A percentile compares a stretch with the other conserved stretches of the same genome.
Evolutionary conservation across 768 basidiomycete genomes (phyloP).

Genomic region (Fistulinella prunicolor): DNA sequence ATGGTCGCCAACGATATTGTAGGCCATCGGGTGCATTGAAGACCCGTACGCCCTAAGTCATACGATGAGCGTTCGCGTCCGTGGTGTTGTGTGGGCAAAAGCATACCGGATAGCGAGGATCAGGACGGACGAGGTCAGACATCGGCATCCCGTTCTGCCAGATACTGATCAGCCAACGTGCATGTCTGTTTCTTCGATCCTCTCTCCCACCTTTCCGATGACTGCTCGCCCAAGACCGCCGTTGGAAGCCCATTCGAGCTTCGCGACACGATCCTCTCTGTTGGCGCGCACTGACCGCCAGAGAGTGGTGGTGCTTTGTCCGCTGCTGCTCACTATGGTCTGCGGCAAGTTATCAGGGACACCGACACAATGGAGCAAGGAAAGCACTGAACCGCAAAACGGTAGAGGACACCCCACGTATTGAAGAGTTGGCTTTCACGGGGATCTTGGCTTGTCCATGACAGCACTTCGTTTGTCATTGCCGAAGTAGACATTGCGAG

Average conservation of each 20-base stretch:
- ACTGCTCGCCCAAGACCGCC: conserved; percentile 82
- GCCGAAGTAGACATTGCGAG: conserved; percentile 44
- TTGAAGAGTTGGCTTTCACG: conserved; percentile 83
- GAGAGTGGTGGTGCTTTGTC: conserved; percentile 71
- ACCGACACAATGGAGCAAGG: conserved; percentile 14
- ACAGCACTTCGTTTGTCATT: conserved; percentile 63
- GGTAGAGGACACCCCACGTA: conserved; percentile 76
- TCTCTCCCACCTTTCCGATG: conserved; percentile 69
- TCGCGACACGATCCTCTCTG: conserved; percentile 86
- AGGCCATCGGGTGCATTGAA: conserved; percentile 84
- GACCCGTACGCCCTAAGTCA: conserved; percentile 54
- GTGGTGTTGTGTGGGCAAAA: conserved; percentile 17
- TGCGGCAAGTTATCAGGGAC: conserved; percentile 34
- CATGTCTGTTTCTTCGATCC: conserved; percentile 8
- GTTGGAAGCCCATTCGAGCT: conserved; percentile 81
- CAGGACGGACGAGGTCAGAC: conserved; percentile 76
- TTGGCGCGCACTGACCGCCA: conserved; percentile 80
- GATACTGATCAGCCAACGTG: conserved; percentile 26
- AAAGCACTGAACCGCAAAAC: conserved; percentile 59
- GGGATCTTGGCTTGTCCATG: conserved; percentile 86
- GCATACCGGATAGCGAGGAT: conserved; percentile 58
- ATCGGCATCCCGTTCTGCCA: conserved; percentile 72
- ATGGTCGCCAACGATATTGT: conserved; percentile 79
- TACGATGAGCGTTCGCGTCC: conserved; percentile 12
- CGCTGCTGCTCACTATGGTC: conserved; percentile 63